These are phyloP conservation scores for Candida tibetensis DNA, from an alignment of 805 yeast species.

Conservation along the genomic window DNA sequence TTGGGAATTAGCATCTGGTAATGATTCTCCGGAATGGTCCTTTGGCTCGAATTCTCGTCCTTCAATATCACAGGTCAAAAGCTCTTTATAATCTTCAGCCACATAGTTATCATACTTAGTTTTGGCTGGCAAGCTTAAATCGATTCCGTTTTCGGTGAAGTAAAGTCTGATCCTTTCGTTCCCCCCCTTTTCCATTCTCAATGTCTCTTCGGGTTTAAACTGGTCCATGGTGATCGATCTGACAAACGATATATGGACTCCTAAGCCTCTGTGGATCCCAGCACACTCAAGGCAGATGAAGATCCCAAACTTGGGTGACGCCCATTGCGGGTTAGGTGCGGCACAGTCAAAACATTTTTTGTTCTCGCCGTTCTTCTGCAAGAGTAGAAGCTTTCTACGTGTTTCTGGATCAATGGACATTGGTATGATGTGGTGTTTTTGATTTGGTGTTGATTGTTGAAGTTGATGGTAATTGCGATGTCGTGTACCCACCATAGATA, in stretches of 20 bases:
- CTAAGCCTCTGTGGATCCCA: slow-evolving; percentile 91
- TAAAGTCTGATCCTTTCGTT: slow-evolving; percentile 71
- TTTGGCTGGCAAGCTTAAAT: slow-evolving; percentile 58
- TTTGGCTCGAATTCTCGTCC: slow-evolving; percentile 68
- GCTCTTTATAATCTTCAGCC: slow-evolving; percentile 91
- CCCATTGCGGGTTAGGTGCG: slow-evolving; percentile 99
- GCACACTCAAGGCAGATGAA: slow-evolving; percentile 98
- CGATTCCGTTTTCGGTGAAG: slow-evolving; percentile 71
- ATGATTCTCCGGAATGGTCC: slow-evolving; percentile 50
- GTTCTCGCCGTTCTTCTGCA: slow-evolving; percentile 81
- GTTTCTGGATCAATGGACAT: slow-evolving; percentile 92
- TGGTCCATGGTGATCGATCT: slow-evolving; percentile 98
- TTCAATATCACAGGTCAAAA: slow-evolving; percentile 70
- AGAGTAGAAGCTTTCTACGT: slow-evolving; percentile 67
- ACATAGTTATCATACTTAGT: slow-evolving; percentile 82
- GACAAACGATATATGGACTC: slow-evolving; percentile 95
- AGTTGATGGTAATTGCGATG: slow-evolving; percentile 3
- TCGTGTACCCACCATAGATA: background rate
- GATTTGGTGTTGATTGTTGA: slow-evolving; percentile 1
- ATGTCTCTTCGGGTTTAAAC: slow-evolving; percentile 88
- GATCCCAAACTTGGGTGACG: slow-evolving; percentile 96
- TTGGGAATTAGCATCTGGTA: slow-evolving; percentile 28
- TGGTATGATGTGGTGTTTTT: background rate
- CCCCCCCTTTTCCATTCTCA: slow-evolving; percentile 93
- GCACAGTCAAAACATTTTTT: slow-evolving; percentile 90